These are phyloP conservation scores for Rhodocollybia butyracea DNA, from an alignment of 768 basidiomycete species.

Conservation along the genomic window DNA sequence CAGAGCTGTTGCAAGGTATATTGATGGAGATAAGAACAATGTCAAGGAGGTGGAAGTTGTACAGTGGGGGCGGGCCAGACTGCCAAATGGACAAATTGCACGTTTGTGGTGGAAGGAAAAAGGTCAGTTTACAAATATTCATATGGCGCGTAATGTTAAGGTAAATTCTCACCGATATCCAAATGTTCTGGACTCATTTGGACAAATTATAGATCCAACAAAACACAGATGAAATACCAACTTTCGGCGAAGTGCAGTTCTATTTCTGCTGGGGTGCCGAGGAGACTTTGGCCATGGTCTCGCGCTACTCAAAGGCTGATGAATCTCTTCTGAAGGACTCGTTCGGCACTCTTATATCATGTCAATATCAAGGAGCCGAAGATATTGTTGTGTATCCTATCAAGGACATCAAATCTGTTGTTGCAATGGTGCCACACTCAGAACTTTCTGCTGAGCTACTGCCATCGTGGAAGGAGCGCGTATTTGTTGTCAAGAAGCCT, in stretches of 20 bases:
- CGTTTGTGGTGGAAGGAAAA: neutral
- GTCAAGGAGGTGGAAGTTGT: too few species aligned
- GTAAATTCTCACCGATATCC: neutral
- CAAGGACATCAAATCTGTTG: neutral
- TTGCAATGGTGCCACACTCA: neutral
- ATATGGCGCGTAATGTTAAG: neutral
- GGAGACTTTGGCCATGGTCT: neutral
- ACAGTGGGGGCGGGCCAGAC: neutral
- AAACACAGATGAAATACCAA: neutral
- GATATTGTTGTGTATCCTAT: neutral
- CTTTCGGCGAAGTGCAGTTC: neutral
- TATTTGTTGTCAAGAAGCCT: neutral
- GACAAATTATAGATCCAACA: neutral
- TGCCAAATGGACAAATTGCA: neutral
- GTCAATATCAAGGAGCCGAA: neutral
- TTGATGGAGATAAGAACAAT: too few species aligned
- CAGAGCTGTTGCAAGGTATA: too few species aligned
- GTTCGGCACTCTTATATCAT: neutral
- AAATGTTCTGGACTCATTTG: too few species aligned
- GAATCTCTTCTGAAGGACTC: neutral
- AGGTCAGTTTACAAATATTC: neutral
- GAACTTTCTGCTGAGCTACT: neutral
- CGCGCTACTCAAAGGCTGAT: neutral
- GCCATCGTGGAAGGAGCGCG: neutral
- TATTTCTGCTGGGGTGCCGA: neutral